A percentile compares a stretch with the other conserved stretches of the same genome.
Evolutionary conservation across 2,329 filamentous ascomycete species (phyloP).

Genomic region (Cladosporium austrohemisphaericum): DNA sequence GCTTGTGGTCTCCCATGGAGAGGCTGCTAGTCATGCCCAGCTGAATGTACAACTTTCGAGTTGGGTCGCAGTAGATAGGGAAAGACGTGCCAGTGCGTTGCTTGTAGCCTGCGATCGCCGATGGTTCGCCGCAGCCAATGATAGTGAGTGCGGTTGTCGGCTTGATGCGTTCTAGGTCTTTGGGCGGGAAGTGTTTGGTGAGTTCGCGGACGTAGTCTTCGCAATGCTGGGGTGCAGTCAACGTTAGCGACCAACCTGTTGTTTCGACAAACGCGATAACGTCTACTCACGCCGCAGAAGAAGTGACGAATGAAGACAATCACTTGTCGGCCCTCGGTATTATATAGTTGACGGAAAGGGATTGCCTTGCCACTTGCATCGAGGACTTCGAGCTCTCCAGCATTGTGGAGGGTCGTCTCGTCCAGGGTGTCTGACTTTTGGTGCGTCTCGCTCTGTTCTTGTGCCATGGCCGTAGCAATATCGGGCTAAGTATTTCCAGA

Average conservation of each 20-base stretch:
- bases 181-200: conserved; percentile 22
- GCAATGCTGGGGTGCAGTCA: conserved; percentile 24
- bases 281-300: conserved; percentile 35
- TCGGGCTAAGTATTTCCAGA: not conserved
- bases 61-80: conserved; percentile 33
- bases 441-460: conserved; percentile 1
- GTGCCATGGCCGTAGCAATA: not conserved
- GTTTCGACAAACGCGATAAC: not conserved
- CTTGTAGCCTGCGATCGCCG: conserved; percentile 30
- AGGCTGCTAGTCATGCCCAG: conserved; percentile 31
- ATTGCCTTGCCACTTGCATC: conserved; percentile 27
- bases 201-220: conserved; percentile 34
- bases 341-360: conserved; percentile 27
- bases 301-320: conserved; percentile 40
- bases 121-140: conserved; percentile 35
- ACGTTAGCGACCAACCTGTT: not conserved
- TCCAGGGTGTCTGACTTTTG: too few relatives aligned
- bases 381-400: conserved; percentile 24
- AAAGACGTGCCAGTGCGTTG: conserved; percentile 30
- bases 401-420: conserved; percentile 20
- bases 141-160: conserved; percentile 30
- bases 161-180: conserved; percentile 19
- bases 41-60: conserved; percentile 28
- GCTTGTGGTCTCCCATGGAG: conserved; percentile 23
- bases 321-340: conserved; percentile 25